Base-by-base conservation (phyloP, 2,329 filamentous ascomycete species). In the Epichloe uncinata region DNA sequence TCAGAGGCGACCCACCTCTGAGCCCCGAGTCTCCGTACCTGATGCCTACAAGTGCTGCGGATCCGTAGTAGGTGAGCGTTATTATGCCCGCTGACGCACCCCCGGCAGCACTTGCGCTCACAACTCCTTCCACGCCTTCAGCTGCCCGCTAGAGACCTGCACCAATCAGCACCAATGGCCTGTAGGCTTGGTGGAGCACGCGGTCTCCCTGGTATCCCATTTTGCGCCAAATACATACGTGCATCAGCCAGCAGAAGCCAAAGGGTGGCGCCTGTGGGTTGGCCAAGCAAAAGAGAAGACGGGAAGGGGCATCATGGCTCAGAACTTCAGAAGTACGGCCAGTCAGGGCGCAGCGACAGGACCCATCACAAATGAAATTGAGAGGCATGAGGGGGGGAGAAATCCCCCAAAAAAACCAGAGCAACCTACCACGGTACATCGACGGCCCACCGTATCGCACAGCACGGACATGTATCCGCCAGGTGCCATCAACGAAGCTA, bases 261-360 rank as follows among this genome's bases (percentile, higher is more conserved):
- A 46, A 36, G 40, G 34, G 47, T 48, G 47, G 47, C 30, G 16
- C 40, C 16, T 7, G 26, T 46, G 44, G 22, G 37, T 41, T 48
- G 46, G 37, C 48, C 45, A 48, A 44, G 44, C 55, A 55, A 61
- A 56, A 59, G 56, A 30, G 22, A 26, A 42, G 13, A 30, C 7
- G 34, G 44, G 37, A 46, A 37, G 16, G 54, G 26, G 26, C 57
- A 53, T 50, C 16, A 16, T 16, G 16, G n/a, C n/a, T n/a, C n/a
- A n/a, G n/a, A n/a, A n/a, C n/a, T n/a, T n/a, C n/a, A n/a, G n/a
- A n/a, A n/a, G n/a, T n/a, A n/a, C n/a, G 36, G 34, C 45, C 45
- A 47, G 45, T 40, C 8, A 47, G 35, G 36, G n/a, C 13, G 36
- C 26, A 49, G 48, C 36, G 16, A 18, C 38, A 41, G 5, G 38